A percentile compares a stretch with the other conserved stretches of the same genome.
These are phyloP conservation scores for Ramularia endophylla DNA, from an alignment of 2,329 filamentous ascomycete genomes.

Conservation along the genomic window DNA sequence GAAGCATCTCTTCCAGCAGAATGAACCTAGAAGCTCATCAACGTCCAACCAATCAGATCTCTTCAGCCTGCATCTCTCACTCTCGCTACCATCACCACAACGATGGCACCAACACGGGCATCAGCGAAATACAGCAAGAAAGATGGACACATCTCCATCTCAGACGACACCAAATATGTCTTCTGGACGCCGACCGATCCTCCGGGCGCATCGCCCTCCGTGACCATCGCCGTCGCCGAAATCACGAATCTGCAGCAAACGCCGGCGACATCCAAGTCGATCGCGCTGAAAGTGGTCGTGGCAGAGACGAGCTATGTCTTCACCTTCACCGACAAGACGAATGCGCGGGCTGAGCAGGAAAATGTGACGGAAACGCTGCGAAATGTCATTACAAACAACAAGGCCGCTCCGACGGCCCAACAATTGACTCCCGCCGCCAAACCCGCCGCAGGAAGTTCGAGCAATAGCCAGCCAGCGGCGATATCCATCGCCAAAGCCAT, in stretches of 20 bases:
- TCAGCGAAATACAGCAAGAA: slow-evolving; percentile 89
- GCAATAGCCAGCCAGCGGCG: slow-evolving; percentile 57
- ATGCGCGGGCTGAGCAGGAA: slow-evolving; percentile 78
- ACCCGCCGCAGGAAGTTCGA: slow-evolving; percentile 2
- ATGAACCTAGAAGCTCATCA: too few species aligned
- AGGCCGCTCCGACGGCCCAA: slow-evolving; percentile 42
- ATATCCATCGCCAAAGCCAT: slow-evolving; percentile 74
- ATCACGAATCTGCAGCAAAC: slow-evolving; percentile 96
- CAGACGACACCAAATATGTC: slow-evolving; percentile 65
- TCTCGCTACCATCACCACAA: too few species aligned
- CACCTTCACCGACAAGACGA: slow-evolving; percentile 71
- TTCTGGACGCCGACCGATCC: slow-evolving; percentile 72
- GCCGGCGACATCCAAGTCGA: slow-evolving; percentile 77
- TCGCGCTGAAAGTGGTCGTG: slow-evolving; percentile 88
- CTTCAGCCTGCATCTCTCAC: too few species aligned
- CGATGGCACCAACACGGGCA: slow-evolving; percentile 43
- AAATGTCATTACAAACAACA: slow-evolving; percentile 64
- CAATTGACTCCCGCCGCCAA: slow-evolving; percentile 9
- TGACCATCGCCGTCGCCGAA: slow-evolving; percentile 66
- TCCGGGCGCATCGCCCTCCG: slow-evolving; percentile 53
- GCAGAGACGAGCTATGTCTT: slow-evolving; percentile 76
- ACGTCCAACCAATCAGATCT: too few species aligned
- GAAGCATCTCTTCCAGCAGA: too few species aligned
- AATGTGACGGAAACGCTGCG: slow-evolving; percentile 77
- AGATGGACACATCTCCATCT: slow-evolving; percentile 75